Evolutionary conservation across 371 early-diverging fungal species (phyloP), one percentile per base, ranked within the genome.

Genomic region (Mucor lusitanicus): DNA sequence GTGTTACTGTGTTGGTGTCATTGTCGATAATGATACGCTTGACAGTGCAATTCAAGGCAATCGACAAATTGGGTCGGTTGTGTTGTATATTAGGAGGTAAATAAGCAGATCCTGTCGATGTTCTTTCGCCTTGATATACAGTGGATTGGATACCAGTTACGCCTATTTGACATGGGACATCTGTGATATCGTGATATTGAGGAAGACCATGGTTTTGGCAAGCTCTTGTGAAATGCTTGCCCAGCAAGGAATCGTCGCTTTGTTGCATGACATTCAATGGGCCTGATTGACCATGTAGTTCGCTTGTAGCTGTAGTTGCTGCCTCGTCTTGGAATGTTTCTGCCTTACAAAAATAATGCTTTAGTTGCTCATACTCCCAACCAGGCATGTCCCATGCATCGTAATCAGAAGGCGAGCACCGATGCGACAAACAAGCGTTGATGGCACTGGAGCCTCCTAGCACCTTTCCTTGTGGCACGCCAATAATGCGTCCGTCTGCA

Each of bases 351-450:
- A 74, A 74, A 39, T 74, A 74, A 21, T 56, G 63, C 30, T 62
- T 55, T 1, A 74, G 15, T 1, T 68, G 60, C 8, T 68, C 35
- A 7, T 70, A 74, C 0, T 54, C 11, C 74, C 74, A 74, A 19
- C 65, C 74, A 15, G 55, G 33, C 12, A 55, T 27, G 13, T 59
- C 44, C 74, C 74, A 74, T 5, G 60, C 64, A 53, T 74, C 70
- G 25, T 62, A 74, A 33, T 74, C 74, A 2, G 67, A 70, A 25
- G 74, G 74, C 3, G 76, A 67, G 32, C 84, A 77, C 9, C 80
- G 71, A 27, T 78, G 77, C 32, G 61, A 73, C 23, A 78, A 27
- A 62, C 77, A 73, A 9, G 80, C 81, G 59, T 83, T 83, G 19
- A 76, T 72, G 15, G 73, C 65, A 30, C 76, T 74, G 35, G 73